Conservation (phyloP, 1,284 basidiomycete species). For the Moesziomyces globuligerus region DNA sequence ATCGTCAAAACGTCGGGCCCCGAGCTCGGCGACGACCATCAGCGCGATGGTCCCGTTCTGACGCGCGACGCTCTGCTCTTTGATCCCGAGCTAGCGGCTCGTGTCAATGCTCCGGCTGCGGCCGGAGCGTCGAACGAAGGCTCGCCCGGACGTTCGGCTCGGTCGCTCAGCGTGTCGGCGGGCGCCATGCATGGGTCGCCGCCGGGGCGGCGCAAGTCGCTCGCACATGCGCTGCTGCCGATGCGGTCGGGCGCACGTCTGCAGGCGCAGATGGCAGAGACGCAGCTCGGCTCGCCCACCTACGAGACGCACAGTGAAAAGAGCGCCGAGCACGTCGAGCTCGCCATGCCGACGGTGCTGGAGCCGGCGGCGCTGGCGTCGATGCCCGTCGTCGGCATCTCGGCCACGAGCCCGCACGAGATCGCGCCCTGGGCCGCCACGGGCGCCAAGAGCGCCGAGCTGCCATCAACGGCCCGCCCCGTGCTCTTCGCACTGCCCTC, state of each 20-base stretch:
- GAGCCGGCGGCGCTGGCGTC: conserved; percentile 3
- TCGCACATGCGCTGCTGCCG: conserved; percentile 15
- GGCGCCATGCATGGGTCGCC: conserved; percentile 17
- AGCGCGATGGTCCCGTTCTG: conserved; percentile 17
- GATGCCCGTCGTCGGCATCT: neutral
- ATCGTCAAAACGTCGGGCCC: conserved; percentile 16
- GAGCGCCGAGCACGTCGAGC: conserved; percentile 8
- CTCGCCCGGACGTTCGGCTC: neutral
- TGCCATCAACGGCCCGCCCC: conserved; percentile 11
- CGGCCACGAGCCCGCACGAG: conserved; percentile 9
- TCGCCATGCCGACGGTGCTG: conserved; percentile 5
- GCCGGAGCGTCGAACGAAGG: neutral
- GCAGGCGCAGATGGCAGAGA: conserved; percentile 16
- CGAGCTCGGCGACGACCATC: conserved; percentile 20
- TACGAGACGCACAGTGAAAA: conserved; percentile 4
- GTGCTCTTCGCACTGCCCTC: conserved; percentile 22
- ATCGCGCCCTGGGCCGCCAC: conserved; percentile 31
- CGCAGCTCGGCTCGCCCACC: conserved; percentile 2
- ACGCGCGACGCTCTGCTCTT: conserved; percentile 45
- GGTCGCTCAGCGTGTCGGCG: conserved; percentile 2
- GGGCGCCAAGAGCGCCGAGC: conserved; percentile 2
- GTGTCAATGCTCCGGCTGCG: conserved; percentile 10
- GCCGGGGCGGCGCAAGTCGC: conserved; percentile 15
- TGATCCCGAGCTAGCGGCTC: conserved; percentile 36
- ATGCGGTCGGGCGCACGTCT: conserved; percentile 18